Evolutionary conservation across 1,284 basidiomycete species (phyloP).

Genomic region (Tilletia setariae): DNA sequence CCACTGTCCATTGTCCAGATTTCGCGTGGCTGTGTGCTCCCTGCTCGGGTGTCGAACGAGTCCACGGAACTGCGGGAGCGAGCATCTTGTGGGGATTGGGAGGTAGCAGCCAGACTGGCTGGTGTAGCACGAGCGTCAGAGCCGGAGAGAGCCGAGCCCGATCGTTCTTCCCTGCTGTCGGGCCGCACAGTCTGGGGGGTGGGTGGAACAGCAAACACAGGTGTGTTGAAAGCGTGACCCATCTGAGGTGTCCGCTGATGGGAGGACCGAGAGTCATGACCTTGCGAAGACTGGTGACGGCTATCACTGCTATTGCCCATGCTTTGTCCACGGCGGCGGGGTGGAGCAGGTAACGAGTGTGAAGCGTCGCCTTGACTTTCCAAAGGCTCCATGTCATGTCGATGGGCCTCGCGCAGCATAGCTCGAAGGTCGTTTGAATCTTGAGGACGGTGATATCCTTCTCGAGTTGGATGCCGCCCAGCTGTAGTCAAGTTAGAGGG

Average conservation of each 20-base stretch:
- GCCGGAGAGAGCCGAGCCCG: background rate
- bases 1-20: slow-evolving; percentile 11
- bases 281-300: background rate
- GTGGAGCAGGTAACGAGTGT: slow-evolving; percentile 1
- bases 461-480: background rate
- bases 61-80: slow-evolving; percentile 2
- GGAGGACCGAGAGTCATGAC: background rate
- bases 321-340: background rate
- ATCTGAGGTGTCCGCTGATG: background rate
- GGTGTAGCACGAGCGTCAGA: slow-evolving; percentile 5
- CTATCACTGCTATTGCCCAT: background rate
- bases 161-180: background rate
- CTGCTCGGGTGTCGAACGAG: slow-evolving; percentile 2
- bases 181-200: background rate
- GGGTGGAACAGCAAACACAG: background rate
- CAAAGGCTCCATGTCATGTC: background rate
- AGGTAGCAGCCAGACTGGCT: background rate
- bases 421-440: slow-evolving; percentile 10
- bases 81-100: background rate
- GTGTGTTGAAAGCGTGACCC: background rate
- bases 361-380: background rate
- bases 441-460: background rate
- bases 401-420: slow-evolving; percentile 9
- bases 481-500: background rate
- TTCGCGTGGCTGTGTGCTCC: background rate